Evolutionary conservation across 345 rosid species (phyloP), one percentile per base, ranked within the genome.

Genomic region (Camelina laxa): DNA sequence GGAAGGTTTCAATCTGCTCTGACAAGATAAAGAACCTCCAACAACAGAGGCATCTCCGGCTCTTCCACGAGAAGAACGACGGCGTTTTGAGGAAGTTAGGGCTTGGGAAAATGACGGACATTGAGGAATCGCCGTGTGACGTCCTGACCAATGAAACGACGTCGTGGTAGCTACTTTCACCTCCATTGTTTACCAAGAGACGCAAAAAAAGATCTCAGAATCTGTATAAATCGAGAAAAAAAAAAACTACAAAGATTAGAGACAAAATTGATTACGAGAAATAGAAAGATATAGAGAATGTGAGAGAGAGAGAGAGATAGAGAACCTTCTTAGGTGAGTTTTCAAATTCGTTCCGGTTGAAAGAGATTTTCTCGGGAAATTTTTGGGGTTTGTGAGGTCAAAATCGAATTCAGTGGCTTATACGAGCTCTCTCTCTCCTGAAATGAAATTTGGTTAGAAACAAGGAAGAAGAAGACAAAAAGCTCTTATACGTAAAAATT

Each of bases 81-180:
- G 67, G 7, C 69, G 68, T 67, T 67, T 66, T 3, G 81, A 65
- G 2, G 77, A 72, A 36, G 81, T 67, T 66, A 78, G 74, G 70
- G 54, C 53, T 78, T 61, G 70, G 4, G 81, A 78, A 36, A 61
- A 47, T 17, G 74, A 62, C 48, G 70, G 48, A n/a, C 45, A 67
- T 42, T 72, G 73, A 17, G 81, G 77, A 1, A 67, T 66, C 35
- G 57, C 4, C 13, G 65, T 5, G 11, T 60, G 74, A 13, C 68
- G 80, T 41, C 67, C 72, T 51, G 81, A 67, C 78, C 81, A 78
- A 31, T 78, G 74, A 51, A 78, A 50, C 24, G 74, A 67, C 47
- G 81, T 78, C 1, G 78, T 60, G 5, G 74, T 73, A 2, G 70
- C 81, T 67, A 67, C 78, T 17, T 73, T 78, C 0, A 78, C 70